These are phyloP conservation scores for Paecilomyces sp. DNA, from an alignment of 2,329 filamentous ascomycete species.

Conservation along the genomic window DNA sequence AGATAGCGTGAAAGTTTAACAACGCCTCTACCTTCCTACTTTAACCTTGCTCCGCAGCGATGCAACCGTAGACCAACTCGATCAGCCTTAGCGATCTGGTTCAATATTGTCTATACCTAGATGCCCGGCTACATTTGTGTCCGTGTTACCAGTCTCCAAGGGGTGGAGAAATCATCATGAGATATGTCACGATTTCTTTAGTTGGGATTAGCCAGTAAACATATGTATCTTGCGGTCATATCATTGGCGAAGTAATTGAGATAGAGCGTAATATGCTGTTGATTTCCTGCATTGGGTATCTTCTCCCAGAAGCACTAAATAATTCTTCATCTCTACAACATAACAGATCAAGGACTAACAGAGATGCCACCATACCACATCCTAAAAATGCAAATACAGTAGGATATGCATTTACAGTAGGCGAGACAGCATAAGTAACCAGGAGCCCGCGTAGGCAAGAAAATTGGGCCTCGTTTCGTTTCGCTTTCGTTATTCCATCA, in stretches of 20 bases:
- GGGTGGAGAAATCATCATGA: too few relatives aligned
- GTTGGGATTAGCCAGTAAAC: too few relatives aligned
- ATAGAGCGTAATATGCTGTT: not conserved
- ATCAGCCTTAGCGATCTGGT: not conserved
- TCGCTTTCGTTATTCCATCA: not conserved
- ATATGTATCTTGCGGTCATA: not conserved
- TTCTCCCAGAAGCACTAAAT: not conserved
- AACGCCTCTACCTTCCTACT: not conserved
- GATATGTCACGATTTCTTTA: too few relatives aligned
- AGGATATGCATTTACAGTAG: not conserved
- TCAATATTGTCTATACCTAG: not conserved
- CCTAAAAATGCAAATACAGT: not conserved
- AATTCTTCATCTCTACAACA: not conserved
- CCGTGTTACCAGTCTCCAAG: not conserved
- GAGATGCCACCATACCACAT: not conserved
- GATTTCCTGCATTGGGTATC: not conserved
- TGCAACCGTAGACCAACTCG: not conserved
- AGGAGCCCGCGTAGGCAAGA: not conserved
- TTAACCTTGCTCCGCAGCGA: not conserved
- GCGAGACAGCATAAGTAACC: not conserved
- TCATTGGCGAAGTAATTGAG: not conserved
- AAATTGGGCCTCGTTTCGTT: not conserved
- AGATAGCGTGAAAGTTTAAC: not conserved
- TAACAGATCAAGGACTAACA: conserved; percentile 4
- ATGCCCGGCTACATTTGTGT: too few relatives aligned